Percentiles rank a stretch among this genome's conserved stretches.
These are phyloP conservation scores for Sporothrix sp. DNA, from an alignment of 2,329 filamentous ascomycete species.

Conservation along the genomic window DNA sequence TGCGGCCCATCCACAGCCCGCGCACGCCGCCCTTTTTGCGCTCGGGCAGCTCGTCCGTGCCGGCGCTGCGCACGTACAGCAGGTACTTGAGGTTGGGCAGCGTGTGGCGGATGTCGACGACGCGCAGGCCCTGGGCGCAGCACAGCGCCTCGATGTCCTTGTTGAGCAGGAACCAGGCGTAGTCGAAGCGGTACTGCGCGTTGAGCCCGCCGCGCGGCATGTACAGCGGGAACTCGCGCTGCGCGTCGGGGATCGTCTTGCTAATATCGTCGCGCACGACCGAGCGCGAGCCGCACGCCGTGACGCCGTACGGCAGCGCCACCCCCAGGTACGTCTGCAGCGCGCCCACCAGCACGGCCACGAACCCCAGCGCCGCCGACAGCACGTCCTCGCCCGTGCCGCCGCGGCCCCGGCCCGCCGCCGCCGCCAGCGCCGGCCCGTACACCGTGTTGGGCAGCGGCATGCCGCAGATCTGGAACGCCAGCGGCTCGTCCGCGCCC, in stretches of 20 bases:
- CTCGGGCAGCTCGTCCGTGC: slow-evolving; percentile 52
- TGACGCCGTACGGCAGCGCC: slow-evolving; percentile 71
- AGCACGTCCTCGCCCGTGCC: slow-evolving; percentile 57
- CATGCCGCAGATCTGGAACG: slow-evolving; percentile 74
- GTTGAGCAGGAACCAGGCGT: slow-evolving; percentile 92
- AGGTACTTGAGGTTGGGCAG: slow-evolving; percentile 90
- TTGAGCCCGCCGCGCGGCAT: slow-evolving; percentile 48
- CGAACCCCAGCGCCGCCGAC: slow-evolving; percentile 72
- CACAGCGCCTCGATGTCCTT: slow-evolving; percentile 76
- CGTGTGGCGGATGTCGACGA: slow-evolving; percentile 85
- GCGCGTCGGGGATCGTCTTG: slow-evolving; percentile 38
- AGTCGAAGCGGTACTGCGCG: slow-evolving; percentile 86
- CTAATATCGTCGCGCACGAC: slow-evolving; percentile 68
- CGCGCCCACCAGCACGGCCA: slow-evolving; percentile 62
- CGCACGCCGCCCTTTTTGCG: slow-evolving; percentile 52
- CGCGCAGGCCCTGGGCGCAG: slow-evolving; percentile 57
- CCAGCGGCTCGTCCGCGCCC: slow-evolving; percentile 47
- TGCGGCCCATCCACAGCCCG: slow-evolving; percentile 44
- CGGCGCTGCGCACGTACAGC: slow-evolving; percentile 79
- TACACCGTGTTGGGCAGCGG: slow-evolving; percentile 73
- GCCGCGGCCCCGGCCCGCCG: slow-evolving; percentile 21
- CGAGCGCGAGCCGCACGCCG: slow-evolving; percentile 61
- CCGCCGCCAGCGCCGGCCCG: slow-evolving; percentile 42
- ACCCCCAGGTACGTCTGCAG: slow-evolving; percentile 75
- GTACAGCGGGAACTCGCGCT: slow-evolving; percentile 73